phyloP scores from a whole-genome alignment of 192 early-diverging fungal species.

The Backusella circina region DNA sequence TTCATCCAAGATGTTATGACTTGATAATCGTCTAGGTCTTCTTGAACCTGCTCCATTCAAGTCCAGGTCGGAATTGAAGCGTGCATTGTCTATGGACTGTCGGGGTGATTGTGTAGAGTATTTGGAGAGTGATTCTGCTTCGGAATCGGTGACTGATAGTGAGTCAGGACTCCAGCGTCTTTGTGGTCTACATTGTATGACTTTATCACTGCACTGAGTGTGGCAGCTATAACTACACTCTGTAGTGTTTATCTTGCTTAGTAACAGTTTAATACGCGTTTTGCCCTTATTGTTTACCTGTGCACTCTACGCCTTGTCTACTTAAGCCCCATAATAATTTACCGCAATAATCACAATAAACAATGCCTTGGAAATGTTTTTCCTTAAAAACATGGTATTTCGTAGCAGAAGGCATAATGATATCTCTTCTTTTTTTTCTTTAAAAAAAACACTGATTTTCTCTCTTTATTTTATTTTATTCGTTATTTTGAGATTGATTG shows the following conservation, averaged over 20 bases:
- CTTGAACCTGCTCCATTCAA: not conserved
- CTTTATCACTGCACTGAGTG: slow-evolving; percentile 20
- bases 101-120: slow-evolving; percentile 19
- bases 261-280: not conserved
- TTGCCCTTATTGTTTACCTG: slow-evolving; percentile 10
- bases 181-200: slow-evolving; percentile 24
- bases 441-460: not conserved
- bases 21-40: not conserved
- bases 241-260: not conserved
- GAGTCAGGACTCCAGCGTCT: slow-evolving; percentile 20
- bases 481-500: not conserved
- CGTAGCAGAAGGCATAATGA: slow-evolving; percentile 8
- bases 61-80: not conserved
- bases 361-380: slow-evolving; percentile 20
- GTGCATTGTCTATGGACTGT: slow-evolving; percentile 3
- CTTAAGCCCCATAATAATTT: slow-evolving; percentile 28
- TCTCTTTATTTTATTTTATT: not conserved
- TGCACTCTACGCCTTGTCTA: slow-evolving; percentile 27
- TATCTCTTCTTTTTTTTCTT: not conserved
- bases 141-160: slow-evolving; percentile 29
- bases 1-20: not conserved
- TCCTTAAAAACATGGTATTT: slow-evolving; percentile 18
- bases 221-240: slow-evolving; percentile 31
- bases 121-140: slow-evolving; percentile 21
- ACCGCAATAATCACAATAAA: slow-evolving; percentile 30